phyloP scores from a whole-genome alignment of 2,329 filamentous ascomycete species.

The Celoporthe dispersa region DNA sequence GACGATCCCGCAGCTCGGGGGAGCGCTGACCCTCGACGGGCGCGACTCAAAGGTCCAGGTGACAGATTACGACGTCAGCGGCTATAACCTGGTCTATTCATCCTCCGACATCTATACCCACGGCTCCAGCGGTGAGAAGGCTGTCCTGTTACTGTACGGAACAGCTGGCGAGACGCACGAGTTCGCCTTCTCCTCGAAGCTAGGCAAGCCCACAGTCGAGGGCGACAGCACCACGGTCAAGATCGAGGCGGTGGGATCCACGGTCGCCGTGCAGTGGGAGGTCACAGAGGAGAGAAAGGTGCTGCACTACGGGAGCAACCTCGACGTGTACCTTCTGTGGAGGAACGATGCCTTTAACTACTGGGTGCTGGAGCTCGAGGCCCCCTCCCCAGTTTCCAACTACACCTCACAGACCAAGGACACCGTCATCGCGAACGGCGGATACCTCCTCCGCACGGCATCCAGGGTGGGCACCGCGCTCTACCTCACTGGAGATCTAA shows the following conservation, averaged over 20 bases:
- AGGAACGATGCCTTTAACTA: slow-evolving; percentile 70
- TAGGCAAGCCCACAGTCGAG: slow-evolving; percentile 29
- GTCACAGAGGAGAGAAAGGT: slow-evolving; percentile 37
- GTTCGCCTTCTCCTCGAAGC: slow-evolving; percentile 49
- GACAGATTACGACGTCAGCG: slow-evolving; percentile 67
- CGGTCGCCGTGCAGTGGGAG: slow-evolving; percentile 40
- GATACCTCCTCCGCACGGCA: slow-evolving; percentile 67
- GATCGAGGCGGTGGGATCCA: slow-evolving; percentile 27
- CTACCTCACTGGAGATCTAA: slow-evolving; percentile 71
- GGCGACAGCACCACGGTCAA: slow-evolving; percentile 34
- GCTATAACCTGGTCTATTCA: slow-evolving; percentile 65
- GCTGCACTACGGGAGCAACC: slow-evolving; percentile 39
- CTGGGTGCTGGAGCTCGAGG: slow-evolving; percentile 63
- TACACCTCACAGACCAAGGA: slow-evolving; percentile 39
- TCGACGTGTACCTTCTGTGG: slow-evolving; percentile 55
- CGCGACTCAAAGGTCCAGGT: slow-evolving; percentile 72
- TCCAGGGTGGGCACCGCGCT: slow-evolving; percentile 60
- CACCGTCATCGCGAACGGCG: slow-evolving; percentile 62
- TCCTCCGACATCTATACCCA: slow-evolving; percentile 73
- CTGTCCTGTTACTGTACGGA: slow-evolving; percentile 67
- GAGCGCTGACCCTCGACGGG: slow-evolving; percentile 60
- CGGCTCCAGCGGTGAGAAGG: slow-evolving; percentile 65
- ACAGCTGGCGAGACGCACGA: slow-evolving; percentile 67
- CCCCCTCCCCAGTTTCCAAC: slow-evolving; percentile 32
- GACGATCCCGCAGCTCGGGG: slow-evolving; percentile 62